Evolutionary conservation across 306 rosid species (phyloP).

Genomic region (Luffa acutangula): DNA sequence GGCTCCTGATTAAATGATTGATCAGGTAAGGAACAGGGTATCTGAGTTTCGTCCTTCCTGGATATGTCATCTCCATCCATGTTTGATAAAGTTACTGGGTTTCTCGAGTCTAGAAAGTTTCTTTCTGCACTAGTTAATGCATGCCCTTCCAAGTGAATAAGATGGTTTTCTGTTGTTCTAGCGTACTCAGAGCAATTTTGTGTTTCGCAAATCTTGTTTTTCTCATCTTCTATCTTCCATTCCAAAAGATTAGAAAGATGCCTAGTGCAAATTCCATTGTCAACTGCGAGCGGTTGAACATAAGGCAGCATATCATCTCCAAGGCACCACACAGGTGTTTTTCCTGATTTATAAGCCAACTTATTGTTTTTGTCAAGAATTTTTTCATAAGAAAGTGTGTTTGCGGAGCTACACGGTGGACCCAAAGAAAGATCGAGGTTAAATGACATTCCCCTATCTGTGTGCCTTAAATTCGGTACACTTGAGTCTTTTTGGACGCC

Average conservation of each 20-base stretch:
- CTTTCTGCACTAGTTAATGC: constrained; percentile 6
- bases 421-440: constrained; percentile 13
- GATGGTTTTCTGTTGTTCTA: constrained; percentile 11
- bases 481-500: constrained; percentile 7
- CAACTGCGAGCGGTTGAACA: constrained; percentile 7
- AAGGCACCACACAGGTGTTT: neutral
- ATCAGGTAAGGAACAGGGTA: constrained; percentile 7
- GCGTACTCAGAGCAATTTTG: constrained; percentile 4
- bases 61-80: constrained; percentile 18
- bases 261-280: constrained; percentile 7
- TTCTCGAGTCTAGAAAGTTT: constrained; percentile 16
- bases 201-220: constrained; percentile 6
- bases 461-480: constrained; percentile 4
- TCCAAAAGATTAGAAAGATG: constrained; percentile 10
- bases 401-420: constrained; percentile 12
- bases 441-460: constrained; percentile 6
- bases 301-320: constrained; percentile 13
- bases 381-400: constrained; percentile 9
- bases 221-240: constrained; percentile 18
- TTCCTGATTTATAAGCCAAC: constrained; percentile 7
- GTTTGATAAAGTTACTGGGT: neutral
- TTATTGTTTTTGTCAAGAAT: constrained; percentile 4
- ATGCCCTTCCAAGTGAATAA: constrained; percentile 17
- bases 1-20: constrained; percentile 19
- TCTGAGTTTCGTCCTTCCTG: constrained; percentile 15